These are phyloP conservation scores for Teratosphaeria nubilosa DNA, from an alignment of 2,329 filamentous ascomycete species.

Conservation along the genomic window DNA sequence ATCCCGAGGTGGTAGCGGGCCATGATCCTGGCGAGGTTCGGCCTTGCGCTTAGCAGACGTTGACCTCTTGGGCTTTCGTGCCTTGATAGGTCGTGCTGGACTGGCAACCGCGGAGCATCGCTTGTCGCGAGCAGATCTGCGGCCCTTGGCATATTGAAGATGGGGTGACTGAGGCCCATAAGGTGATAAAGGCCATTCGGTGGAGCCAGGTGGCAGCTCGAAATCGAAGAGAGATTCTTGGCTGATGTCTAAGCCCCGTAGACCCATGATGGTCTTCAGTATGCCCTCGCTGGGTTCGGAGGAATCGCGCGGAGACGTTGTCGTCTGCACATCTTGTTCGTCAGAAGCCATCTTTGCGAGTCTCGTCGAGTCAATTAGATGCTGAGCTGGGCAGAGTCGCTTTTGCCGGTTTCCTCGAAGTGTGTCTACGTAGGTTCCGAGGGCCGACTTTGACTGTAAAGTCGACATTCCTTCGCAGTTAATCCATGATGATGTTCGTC, in stretches of 20 bases:
- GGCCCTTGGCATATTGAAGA: background rate
- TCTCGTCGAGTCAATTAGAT: background rate
- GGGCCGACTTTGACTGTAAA: background rate
- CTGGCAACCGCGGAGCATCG: background rate
- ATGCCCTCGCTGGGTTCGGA: conserved; percentile 1
- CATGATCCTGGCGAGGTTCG: background rate
- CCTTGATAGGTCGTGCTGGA: background rate
- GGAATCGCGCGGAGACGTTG: background rate
- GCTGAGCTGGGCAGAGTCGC: background rate
- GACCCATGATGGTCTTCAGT: conserved; percentile 5
- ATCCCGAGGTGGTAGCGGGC: conserved; percentile 1
- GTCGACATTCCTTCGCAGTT: background rate
- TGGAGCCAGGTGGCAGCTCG: conserved; percentile 1
- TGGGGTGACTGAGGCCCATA: conserved; percentile 7
- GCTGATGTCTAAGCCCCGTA: conserved; percentile 4
- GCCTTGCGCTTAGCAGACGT: background rate
- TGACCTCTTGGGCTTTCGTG: conserved; percentile 1
- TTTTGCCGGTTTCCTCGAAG: background rate
- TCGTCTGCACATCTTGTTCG: background rate
- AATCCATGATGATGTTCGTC: background rate
- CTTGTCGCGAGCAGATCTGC: background rate
- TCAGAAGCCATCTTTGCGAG: background rate
- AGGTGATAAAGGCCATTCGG: conserved; percentile 2
- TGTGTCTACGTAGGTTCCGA: background rate
- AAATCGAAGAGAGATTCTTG: conserved; percentile 5